phyloP scores from a whole-genome alignment of 2,329 filamentous ascomycete species.

The Fusarium sp. region DNA sequence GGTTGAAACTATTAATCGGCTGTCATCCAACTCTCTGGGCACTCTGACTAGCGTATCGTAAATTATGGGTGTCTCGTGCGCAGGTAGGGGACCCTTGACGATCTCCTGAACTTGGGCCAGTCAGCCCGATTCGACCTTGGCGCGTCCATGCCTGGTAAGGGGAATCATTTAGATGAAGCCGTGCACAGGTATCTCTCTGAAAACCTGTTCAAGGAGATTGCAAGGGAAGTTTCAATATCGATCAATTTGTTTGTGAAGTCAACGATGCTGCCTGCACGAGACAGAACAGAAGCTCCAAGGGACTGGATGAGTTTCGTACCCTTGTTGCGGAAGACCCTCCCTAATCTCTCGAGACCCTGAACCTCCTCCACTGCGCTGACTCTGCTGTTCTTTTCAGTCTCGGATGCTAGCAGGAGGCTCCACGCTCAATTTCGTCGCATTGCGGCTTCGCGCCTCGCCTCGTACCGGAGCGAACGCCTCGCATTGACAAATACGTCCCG shows the following conservation, averaged over 20 bases:
- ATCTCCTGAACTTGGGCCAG: constrained; percentile 33
- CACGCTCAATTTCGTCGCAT: constrained; percentile 34
- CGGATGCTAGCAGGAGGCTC: constrained; percentile 22
- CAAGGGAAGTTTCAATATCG: constrained; percentile 31
- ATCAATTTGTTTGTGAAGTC: constrained; percentile 14
- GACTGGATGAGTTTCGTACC: constrained; percentile 39
- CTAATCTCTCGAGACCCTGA: constrained; percentile 42
- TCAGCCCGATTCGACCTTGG: constrained; percentile 28
- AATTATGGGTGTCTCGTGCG: constrained; percentile 34
- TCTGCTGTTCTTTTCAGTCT: constrained; percentile 21
- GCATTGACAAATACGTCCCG: constrained; percentile 25
- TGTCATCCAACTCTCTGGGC: constrained; percentile 32
- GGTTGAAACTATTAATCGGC: constrained; percentile 21
- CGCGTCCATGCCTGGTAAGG: constrained; percentile 6
- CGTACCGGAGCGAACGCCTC: constrained; percentile 18
- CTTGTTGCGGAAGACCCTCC: constrained; percentile 40
- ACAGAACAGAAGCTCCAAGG: constrained; percentile 12
- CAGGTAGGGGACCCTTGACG: constrained; percentile 31
- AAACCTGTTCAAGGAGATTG: constrained; percentile 11
- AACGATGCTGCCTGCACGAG: background rate
- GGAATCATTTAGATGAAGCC: constrained; percentile 11
- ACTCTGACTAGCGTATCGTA: constrained; percentile 29
- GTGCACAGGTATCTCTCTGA: constrained; percentile 14
- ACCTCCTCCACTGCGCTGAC: constrained; percentile 22
- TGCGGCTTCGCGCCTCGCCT: constrained; percentile 26